Percentiles rank a stretch among this genome's conserved stretches.
These are phyloP conservation scores for Aureobasidium sp. DNA, from an alignment of 2,329 filamentous ascomycete genomes.

Conservation along the genomic window DNA sequence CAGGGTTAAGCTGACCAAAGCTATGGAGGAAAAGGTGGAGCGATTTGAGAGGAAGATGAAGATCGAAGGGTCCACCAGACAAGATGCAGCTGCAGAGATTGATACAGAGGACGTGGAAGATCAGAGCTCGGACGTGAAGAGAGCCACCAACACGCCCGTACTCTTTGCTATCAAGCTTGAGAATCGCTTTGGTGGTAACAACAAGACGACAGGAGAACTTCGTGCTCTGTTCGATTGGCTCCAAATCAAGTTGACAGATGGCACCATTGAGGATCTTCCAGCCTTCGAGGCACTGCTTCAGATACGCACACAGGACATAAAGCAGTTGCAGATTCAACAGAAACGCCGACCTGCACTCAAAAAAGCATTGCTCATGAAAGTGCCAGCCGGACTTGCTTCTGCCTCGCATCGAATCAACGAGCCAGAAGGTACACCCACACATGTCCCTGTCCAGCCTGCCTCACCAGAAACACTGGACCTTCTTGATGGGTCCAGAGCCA, in stretches of 20 bases:
- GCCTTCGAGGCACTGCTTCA: background rate
- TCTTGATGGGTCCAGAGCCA: background rate
- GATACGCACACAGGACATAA: background rate
- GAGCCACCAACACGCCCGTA: background rate
- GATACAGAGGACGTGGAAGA: background rate
- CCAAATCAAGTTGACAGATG: background rate
- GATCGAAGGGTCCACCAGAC: background rate
- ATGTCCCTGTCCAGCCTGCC: background rate
- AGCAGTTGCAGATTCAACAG: background rate
- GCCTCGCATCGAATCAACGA: background rate
- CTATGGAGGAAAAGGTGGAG: background rate
- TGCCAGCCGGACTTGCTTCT: background rate
- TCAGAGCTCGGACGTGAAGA: background rate
- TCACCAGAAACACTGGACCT: too few relatives aligned
- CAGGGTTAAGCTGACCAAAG: background rate
- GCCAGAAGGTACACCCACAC: background rate
- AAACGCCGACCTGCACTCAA: background rate
- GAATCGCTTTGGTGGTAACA: background rate
- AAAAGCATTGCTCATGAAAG: background rate
- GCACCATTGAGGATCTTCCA: background rate
- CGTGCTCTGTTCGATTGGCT: background rate
- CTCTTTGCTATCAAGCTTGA: background rate
- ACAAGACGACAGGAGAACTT: conserved; percentile 1
- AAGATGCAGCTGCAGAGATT: background rate
- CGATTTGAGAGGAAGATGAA: background rate